Base-by-base conservation (phyloP, 1,139 yeast species). In the Magnusiomyces suaveolens region DNA sequence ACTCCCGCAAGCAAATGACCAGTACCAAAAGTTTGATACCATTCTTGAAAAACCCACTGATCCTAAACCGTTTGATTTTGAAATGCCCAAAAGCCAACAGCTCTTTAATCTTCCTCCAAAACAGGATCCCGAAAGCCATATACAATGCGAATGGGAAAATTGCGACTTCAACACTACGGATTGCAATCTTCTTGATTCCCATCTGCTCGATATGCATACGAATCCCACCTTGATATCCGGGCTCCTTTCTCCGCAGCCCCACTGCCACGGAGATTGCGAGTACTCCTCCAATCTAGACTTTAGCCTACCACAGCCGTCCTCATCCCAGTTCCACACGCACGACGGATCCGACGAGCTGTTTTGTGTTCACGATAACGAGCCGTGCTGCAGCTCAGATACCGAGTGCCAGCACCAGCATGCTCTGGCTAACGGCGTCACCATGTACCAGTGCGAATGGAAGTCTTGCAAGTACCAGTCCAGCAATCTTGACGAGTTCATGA, bases 401-500 rank as follows among this genome's bases (percentile, higher is more conserved):
- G 12, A 29, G 36, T 29, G 12, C 36, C 54, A 48, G 46, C 25
- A 54, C 43, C 59, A 33, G 39, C 52, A 25, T 49, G 55, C 52
- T 16, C 56, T 47, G 26, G 49, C 51, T 20, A 55, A 52, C 46
- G 60, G 36, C 38, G 56, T 55, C 46, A 58, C 57, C 43, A 60
- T 58, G 52, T 69, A 59, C 62, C 79, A 71, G 52, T 87, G 96
- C 71, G 87, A 82, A 65, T 87, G 95, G 95, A 71, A 73, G 57
- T 75, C 81, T 54, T 87, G 96, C 73, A 72, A 76, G 52, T 84
- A 74, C 63, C 70, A 74, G 46, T 75, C 84, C 46, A 64, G 70
- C 23, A 81, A 81, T 60, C 65, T 82, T 47, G 71, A 79, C 46
- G 68, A 77, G 2, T 71, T 87, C 46, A 69, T 85, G 21, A 71